Conservation (phyloP, 2,329 filamentous ascomycete genomes). For the Rutstroemia sp. region DNA sequence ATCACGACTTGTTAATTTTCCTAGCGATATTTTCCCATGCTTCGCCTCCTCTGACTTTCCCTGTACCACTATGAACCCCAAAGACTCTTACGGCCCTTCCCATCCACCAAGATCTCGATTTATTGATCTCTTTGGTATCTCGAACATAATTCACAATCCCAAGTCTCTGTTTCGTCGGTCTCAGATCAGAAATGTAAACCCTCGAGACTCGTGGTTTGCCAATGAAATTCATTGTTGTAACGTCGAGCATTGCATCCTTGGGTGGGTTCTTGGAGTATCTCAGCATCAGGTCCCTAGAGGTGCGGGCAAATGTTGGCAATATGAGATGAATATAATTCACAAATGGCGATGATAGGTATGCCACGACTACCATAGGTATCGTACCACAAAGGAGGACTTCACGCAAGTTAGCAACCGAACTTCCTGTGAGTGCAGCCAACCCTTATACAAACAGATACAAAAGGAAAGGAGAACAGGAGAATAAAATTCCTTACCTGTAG, state of each 20-base stretch:
- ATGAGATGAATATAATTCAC: conserved; percentile 66
- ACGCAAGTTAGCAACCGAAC: conserved; percentile 6
- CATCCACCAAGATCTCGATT: conserved; percentile 25
- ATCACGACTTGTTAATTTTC: background rate
- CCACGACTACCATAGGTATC: conserved; percentile 57
- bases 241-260: conserved; percentile 31
- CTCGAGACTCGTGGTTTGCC: conserved; percentile 30
- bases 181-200: conserved; percentile 23
- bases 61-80: conserved; percentile 23
- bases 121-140: conserved; percentile 20
- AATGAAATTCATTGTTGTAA: conserved; percentile 35
- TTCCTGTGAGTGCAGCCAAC: no score
- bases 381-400: conserved; percentile 52
- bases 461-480: background rate
- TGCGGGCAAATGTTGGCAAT: conserved; percentile 57
- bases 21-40: conserved; percentile 26
- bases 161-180: conserved; percentile 21
- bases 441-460: background rate
- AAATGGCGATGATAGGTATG: conserved; percentile 60
- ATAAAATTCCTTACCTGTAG: conserved; percentile 16
- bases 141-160: conserved; percentile 28
- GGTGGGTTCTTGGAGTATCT: conserved; percentile 44
- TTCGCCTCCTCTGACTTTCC: conserved; percentile 17
- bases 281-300: conserved; percentile 48
- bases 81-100: conserved; percentile 22